Evolutionary conservation across 345 rosid species (phyloP).

Genomic region (Eucalyptus erythrocorys): DNA sequence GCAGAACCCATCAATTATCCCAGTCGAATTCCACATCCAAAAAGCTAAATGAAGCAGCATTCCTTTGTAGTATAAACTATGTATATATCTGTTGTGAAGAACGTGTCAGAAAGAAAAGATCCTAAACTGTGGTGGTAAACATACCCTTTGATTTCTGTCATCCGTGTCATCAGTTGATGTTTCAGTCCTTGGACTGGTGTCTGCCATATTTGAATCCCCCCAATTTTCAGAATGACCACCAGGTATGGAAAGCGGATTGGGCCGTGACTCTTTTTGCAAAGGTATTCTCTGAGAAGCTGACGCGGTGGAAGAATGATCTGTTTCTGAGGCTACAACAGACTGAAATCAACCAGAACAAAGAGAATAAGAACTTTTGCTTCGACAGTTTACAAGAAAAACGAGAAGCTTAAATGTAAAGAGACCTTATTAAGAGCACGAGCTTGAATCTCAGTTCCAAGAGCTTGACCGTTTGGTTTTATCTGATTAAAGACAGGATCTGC

Average conservation of each 20-base stretch:
- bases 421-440: constrained; percentile 43
- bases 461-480: constrained; percentile 32
- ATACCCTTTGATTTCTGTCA: constrained; percentile 73
- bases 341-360: background rate
- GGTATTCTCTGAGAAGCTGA: constrained; percentile 18
- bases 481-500: constrained; percentile 46
- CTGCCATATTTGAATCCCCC: constrained; percentile 64
- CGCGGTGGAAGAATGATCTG: constrained; percentile 10
- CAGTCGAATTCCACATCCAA: background rate
- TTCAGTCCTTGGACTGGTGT: constrained; percentile 84
- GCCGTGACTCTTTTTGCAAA: constrained; percentile 21
- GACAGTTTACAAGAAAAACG: background rate
- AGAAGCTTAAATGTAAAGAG: background rate
- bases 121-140: background rate
- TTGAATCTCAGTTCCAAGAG: constrained; percentile 27
- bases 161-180: constrained; percentile 85
- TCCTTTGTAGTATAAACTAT: background rate
- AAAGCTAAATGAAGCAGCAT: background rate
- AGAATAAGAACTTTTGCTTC: background rate
- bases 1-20: background rate
- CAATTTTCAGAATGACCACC: constrained; percentile 38
- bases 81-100: background rate
- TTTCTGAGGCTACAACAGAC: constrained; percentile 24
- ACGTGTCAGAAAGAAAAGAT: background rate
- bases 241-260: constrained; percentile 26